phyloP scores from a whole-genome alignment of 2,329 filamentous ascomycete species.

The Penicillium oxalicum region DNA sequence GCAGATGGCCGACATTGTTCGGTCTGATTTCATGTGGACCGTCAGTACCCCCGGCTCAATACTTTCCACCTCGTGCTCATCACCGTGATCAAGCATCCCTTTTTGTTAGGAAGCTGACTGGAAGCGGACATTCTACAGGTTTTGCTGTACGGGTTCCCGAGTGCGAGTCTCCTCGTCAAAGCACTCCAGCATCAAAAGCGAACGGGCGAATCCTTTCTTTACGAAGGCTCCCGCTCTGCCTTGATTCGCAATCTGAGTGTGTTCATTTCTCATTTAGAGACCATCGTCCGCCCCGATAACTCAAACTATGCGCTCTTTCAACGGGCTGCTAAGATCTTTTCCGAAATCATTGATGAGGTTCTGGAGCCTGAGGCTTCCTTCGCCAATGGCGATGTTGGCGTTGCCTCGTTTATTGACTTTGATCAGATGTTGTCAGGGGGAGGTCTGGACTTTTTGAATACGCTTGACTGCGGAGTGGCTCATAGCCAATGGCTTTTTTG shows the following conservation, averaged over 20 bases:
- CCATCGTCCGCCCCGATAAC: conserved; percentile 28
- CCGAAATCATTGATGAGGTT: conserved; percentile 24
- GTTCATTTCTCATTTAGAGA: conserved; percentile 36
- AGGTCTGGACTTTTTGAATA: conserved; percentile 19
- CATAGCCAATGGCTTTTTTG: conserved; percentile 1
- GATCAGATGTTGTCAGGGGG: conserved; percentile 12
- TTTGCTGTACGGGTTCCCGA: conserved; percentile 23
- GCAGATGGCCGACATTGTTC: conserved; percentile 17
- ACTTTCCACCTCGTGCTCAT: not conserved
- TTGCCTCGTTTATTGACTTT: conserved; percentile 1
- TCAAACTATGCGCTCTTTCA: conserved; percentile 22
- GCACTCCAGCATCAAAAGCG: conserved; percentile 20
- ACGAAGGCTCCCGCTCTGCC: conserved; percentile 28
- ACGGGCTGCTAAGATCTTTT: conserved; percentile 17
- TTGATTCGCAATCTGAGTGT: conserved; percentile 38
- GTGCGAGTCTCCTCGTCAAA: conserved; percentile 23
- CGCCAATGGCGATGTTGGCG: not conserved
- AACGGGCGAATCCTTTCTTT: conserved; percentile 25
- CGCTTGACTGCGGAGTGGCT: conserved; percentile 13
- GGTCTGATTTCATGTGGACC: conserved; percentile 18
- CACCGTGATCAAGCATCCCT: not conserved
- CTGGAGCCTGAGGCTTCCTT: conserved; percentile 12
- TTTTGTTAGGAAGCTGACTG: not conserved
- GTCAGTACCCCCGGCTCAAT: conserved; percentile 7
- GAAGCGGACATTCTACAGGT: conserved; percentile 7